Evolutionary conservation across 139 green algal genomes (phyloP), one percentile per base, ranked within the genome.

Genomic region (Coccomyxa sp.): DNA sequence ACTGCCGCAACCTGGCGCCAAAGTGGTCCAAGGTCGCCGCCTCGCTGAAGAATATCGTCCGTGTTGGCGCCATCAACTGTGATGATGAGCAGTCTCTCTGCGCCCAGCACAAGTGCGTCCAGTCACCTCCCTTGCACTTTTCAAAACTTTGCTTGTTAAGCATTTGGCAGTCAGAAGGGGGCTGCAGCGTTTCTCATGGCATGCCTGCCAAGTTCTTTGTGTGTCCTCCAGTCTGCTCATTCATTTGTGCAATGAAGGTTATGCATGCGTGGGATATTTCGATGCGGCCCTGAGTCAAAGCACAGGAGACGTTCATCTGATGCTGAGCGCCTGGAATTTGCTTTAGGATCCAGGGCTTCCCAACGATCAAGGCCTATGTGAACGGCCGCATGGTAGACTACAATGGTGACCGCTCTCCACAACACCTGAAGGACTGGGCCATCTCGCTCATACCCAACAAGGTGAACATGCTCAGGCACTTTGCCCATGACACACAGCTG

Each of bases 1-100:
- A 86, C 63, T 85, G 74, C 32, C 82, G 88, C n/a, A 75, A 91
- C 71, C 87, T 97, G 81, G 89, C 90, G 4, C 91, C 90, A 77
- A 94, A 97, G 82, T 97, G 91, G 90, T 85, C 81, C 31, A 87
- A 93, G 83, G 84, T 93, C 17, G 94, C 92, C 10, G 80, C 80
- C 0, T 83, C 91, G 11, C 89, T 98, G 27, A 91, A 93, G 79
- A 94, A 93, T 10, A 89, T 97, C 0, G 91, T 91, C 17, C 90
- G 89, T 13, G 91, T 96, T 68, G 91, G 84, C 23, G 95, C 90
- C 3, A 90, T 98, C 28, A 95, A 98, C 88, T 98, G 95, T 80
- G 95, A 97, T 27, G 88, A 86, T 13, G 80, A 96, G 77, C 78
- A 91, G 76, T 67, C 75, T 27, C 84, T 95, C 28, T 98, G 95